phyloP scores from a whole-genome alignment of 257 asterid genomes.

The Nicotiana tabacum region DNA sequence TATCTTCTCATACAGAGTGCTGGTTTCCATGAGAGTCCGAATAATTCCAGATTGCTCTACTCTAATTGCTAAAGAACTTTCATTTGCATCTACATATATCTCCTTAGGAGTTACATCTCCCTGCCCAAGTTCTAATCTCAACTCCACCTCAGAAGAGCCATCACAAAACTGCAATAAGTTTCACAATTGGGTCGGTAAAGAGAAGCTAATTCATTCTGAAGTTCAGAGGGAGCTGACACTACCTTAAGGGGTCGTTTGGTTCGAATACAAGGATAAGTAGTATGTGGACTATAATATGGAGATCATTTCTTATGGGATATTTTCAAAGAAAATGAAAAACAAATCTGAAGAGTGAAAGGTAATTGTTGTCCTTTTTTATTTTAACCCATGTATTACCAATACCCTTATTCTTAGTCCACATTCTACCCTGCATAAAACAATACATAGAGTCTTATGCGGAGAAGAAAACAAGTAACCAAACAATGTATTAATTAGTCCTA shows the following conservation, averaged over 20 bases:
- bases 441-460: neutral
- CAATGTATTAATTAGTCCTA: neutral
- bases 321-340: neutral
- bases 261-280: neutral
- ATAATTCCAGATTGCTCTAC: constrained; percentile 47
- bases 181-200: neutral
- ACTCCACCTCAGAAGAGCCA: constrained; percentile 74
- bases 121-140: constrained; percentile 69
- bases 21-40: constrained; percentile 65
- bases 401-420: neutral
- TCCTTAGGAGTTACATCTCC: constrained; percentile 48
- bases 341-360: neutral
- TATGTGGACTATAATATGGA: no score
- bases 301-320: neutral
- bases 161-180: constrained; percentile 56
- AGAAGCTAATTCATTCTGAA: neutral
- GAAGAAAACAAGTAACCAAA: neutral
- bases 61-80: constrained; percentile 57
- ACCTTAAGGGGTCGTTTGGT: neutral
- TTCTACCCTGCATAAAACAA: neutral
- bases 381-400: no score
- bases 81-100: constrained; percentile 67
- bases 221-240: neutral
- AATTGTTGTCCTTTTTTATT: neutral
- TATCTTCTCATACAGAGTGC: constrained; percentile 62